Base-by-base conservation (phyloP, 768 basidiomycete species). In the Podaxis sp. region DNA sequence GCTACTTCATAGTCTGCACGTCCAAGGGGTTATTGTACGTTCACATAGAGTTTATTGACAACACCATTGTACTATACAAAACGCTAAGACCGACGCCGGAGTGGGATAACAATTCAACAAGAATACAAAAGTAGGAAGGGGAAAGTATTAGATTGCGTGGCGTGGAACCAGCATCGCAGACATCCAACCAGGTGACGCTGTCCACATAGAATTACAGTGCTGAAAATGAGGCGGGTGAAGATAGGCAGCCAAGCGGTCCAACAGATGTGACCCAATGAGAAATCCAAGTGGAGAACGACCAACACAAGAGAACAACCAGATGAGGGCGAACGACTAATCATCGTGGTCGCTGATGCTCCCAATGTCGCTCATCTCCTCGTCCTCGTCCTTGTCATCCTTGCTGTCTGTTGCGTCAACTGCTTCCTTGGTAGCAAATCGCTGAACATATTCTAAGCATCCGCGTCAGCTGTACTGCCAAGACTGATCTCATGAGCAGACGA, bases 381-480 rank as follows among this genome's bases (percentile, higher is more conserved):
- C 91, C 44, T 87, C 84, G 2, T 90, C 90, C 0, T 87, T 86
- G 6, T 87, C 85, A 0, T 86, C 85, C 17, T 85, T 83, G 38
- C 80, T 84, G 22, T 82, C 80, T 1, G 87, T 84, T 30, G 88
- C 90, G 66, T 96, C 94, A 5, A 90, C 88, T 28, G 88, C 91
- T 71, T 93, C 95, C 77, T 93, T 90, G 40, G 90, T 96, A 13
- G 97, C 97, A 70, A 87, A 99, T 58, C 93, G 84, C 68, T 93
- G 89, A n/a, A 99, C 96, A 71, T 99, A 99, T 69, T 97, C 95
- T 96, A 51, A 40, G 58, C 28, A 44, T n/a, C 24, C 20, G 36
- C 1, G 37, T 28, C 48, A 67, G 40, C 53, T 64, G 5, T 6
- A n/a, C 36, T 5, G 58, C 50, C 36, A n/a, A 44, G 24, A 26